A percentile compares a stretch with the other conserved stretches of the same genome.
These are phyloP conservation scores for Ustilago nuda DNA, from an alignment of 1,284 basidiomycete genomes.

Conservation along the genomic window DNA sequence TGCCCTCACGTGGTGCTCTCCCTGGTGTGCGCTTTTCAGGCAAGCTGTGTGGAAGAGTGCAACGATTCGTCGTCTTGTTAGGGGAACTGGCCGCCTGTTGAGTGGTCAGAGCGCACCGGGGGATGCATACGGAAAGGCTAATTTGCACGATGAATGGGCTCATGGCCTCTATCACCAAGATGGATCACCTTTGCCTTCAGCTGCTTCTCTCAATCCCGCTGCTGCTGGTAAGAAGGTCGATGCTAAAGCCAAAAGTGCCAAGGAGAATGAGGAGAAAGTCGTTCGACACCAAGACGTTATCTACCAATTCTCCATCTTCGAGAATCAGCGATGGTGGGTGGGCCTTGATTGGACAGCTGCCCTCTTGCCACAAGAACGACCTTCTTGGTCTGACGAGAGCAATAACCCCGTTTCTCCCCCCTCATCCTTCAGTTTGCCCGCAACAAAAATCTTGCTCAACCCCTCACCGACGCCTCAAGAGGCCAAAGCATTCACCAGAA, in stretches of 20 bases:
- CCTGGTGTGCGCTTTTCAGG: conserved; percentile 65
- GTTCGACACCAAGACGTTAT: conserved; percentile 61
- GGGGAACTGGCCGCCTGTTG: conserved; percentile 47
- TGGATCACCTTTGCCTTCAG: conserved; percentile 15
- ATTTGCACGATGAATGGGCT: conserved; percentile 46
- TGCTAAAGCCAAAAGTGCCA: background rate
- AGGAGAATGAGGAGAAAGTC: conserved; percentile 31
- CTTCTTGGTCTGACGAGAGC: conserved; percentile 78
- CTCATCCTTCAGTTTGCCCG: conserved; percentile 74
- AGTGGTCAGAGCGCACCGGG: conserved; percentile 40
- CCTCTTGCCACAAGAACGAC: conserved; percentile 86
- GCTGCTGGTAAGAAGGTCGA: background rate
- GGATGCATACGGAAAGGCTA: conserved; percentile 42
- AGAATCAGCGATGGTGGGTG: conserved; percentile 91
- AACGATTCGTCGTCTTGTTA: conserved; percentile 51
- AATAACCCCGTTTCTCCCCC: conserved; percentile 70
- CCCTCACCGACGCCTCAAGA: conserved; percentile 57
- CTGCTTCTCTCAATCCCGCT: background rate
- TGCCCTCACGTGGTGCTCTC: conserved; percentile 66
- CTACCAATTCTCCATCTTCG: conserved; percentile 74
- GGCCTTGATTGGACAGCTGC: conserved; percentile 87
- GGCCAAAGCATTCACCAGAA: conserved; percentile 56
- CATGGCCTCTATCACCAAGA: conserved; percentile 30
- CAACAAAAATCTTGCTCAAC: conserved; percentile 61
- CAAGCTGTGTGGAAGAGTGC: conserved; percentile 66